Percentiles rank a stretch among this genome's conserved stretches.
Conservation (phyloP, 371 early-diverging fungal species). For the Mortierella sp. region DNA sequence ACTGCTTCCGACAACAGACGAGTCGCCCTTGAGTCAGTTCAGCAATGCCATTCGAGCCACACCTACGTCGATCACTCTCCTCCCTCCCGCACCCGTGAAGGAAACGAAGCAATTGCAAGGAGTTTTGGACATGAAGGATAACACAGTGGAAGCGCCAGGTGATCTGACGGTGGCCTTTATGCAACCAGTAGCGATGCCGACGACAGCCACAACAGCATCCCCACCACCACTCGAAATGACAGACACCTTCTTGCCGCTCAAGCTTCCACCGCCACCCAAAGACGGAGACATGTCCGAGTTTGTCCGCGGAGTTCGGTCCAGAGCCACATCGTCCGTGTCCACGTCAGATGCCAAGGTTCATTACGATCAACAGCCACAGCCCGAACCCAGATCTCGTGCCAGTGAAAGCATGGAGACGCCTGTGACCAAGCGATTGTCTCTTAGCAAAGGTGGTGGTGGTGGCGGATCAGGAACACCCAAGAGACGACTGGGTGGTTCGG, state of each 20-base stretch:
- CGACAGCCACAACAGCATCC: background rate
- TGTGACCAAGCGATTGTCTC: slow-evolving; percentile 1
- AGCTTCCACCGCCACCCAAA: slow-evolving; percentile 4
- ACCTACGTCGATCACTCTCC: slow-evolving; percentile 7
- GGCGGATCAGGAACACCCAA: slow-evolving; percentile 14
- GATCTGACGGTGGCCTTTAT: background rate
- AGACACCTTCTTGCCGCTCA: background rate
- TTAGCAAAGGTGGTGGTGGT: slow-evolving; percentile 4
- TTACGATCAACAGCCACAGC: slow-evolving; percentile 20
- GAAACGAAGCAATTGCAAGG: background rate
- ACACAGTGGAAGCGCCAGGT: background rate
- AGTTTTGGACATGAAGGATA: too few relatives aligned
- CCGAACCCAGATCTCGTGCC: slow-evolving; percentile 23
- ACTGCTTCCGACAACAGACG: slow-evolving; percentile 10
- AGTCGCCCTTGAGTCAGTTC: slow-evolving; percentile 6
- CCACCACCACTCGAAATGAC: too few relatives aligned
- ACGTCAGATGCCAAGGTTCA: slow-evolving; percentile 13
- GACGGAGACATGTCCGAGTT: background rate
- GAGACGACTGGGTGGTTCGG: slow-evolving; percentile 6
- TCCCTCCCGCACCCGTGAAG: slow-evolving; percentile 4
- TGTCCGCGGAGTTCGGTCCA: background rate
- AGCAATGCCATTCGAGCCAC: slow-evolving; percentile 1
- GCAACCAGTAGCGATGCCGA: background rate
- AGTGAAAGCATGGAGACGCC: slow-evolving; percentile 14
- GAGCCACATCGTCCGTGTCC: slow-evolving; percentile 17